A percentile compares a stretch with the other conserved stretches of the same genome.
Evolutionary conservation across 2,329 filamentous ascomycete genomes (phyloP).

Genomic region (Juglanconis sp.): DNA sequence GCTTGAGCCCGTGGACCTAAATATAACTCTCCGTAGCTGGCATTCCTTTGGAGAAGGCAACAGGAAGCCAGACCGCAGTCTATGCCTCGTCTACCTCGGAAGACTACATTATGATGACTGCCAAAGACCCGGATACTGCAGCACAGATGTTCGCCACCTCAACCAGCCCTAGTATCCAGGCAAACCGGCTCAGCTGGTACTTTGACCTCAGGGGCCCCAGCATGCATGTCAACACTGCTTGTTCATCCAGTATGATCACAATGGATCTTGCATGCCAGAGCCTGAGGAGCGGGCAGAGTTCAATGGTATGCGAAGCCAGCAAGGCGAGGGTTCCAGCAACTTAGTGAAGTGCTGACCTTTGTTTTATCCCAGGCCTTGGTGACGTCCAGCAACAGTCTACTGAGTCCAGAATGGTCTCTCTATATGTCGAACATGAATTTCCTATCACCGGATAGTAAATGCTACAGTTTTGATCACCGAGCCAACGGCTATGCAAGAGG

Average conservation of each 20-base stretch:
- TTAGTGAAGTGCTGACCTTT: too few relatives aligned
- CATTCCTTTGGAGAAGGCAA: constrained; percentile 27
- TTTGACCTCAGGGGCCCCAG: constrained; percentile 36
- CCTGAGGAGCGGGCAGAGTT: not conserved
- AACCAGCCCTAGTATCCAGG: constrained; percentile 6
- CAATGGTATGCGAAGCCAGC: not conserved
- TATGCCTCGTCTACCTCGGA: constrained; percentile 36
- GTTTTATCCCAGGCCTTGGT: constrained; percentile 1
- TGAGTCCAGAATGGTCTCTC: constrained; percentile 18
- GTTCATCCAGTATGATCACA: constrained; percentile 24
- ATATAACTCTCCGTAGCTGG: constrained; percentile 27
- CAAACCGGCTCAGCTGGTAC: constrained; percentile 40
- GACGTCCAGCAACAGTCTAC: constrained; percentile 14
- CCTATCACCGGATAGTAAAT: constrained; percentile 29
- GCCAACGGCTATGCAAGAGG: constrained; percentile 32
- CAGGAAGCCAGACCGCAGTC: constrained; percentile 30
- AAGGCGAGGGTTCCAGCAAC: too few relatives aligned
- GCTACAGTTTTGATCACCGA: constrained; percentile 29
- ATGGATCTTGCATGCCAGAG: constrained; percentile 11
- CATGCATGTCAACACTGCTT: constrained; percentile 36
- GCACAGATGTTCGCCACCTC: constrained; percentile 32
- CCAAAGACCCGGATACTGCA: constrained; percentile 32
- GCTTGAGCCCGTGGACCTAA: not conserved
- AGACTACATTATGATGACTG: constrained; percentile 32
- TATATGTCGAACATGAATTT: constrained; percentile 18